A percentile compares a stretch with the other conserved stretches of the same genome.
Conservation (phyloP, 306 rosid genomes). For the Rosa rugosa region DNA sequence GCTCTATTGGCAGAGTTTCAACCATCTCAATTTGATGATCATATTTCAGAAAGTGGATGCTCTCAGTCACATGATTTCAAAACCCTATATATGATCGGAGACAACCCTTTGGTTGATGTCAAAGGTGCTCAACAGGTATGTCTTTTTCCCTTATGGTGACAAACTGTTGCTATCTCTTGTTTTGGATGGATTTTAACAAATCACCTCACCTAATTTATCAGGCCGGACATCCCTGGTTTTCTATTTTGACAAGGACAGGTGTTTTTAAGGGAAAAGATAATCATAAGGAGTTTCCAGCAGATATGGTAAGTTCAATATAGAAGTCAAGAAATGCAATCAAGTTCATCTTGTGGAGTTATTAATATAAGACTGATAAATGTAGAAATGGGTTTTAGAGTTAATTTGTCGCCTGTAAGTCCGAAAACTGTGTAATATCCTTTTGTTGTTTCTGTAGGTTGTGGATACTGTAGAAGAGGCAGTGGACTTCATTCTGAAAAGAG, state of each 20-base stretch:
- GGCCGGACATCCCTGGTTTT: slow-evolving; percentile 34
- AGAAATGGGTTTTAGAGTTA: not conserved
- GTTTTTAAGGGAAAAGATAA: slow-evolving; percentile 29
- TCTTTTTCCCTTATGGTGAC: not conserved
- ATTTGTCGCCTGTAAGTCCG: not conserved
- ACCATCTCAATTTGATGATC: slow-evolving; percentile 1
- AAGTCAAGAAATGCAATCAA: not conserved
- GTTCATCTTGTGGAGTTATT: not conserved
- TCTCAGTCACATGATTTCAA: slow-evolving; percentile 13
- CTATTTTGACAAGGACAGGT: slow-evolving; percentile 34
- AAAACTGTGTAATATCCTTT: not conserved
- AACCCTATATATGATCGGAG: slow-evolving; percentile 34
- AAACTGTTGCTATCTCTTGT: not conserved
- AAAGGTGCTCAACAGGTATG: slow-evolving; percentile 32
- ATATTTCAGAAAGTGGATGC: not conserved
- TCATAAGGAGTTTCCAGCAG: slow-evolving; percentile 39
- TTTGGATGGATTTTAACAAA: not conserved
- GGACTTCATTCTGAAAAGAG: slow-evolving; percentile 37
- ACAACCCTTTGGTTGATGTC: slow-evolving; percentile 32
- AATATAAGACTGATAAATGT: not conserved
- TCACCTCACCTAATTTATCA: not conserved
- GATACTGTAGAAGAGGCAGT: slow-evolving; percentile 42
- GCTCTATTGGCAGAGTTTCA: slow-evolving; percentile 18
- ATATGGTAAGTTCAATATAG: slow-evolving; percentile 23
- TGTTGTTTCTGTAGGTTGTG: slow-evolving; percentile 30